Conservation (phyloP, 768 basidiomycete genomes). For the Leccinum olivaceopallidum region DNA sequence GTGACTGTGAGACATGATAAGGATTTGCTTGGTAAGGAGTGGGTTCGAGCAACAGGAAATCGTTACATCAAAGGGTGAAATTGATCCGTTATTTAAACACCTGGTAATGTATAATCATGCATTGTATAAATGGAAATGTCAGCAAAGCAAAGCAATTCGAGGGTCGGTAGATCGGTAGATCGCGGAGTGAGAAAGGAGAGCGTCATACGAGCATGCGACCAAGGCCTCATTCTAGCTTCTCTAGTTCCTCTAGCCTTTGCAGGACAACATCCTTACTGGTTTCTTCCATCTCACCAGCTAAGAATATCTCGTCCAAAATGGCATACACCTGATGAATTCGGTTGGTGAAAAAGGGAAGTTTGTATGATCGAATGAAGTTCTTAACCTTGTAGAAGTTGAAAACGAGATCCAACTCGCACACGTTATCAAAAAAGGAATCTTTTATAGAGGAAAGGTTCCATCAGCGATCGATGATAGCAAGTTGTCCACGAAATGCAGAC, state of each 20-base stretch:
- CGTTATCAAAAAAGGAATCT: conserved; percentile 99
- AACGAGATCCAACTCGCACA: conserved; percentile 96
- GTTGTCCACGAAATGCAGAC: conserved; percentile 24
- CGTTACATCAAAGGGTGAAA: background rate
- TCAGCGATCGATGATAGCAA: conserved; percentile 1
- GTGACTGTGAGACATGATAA: background rate
- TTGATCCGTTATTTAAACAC: conserved; percentile 1
- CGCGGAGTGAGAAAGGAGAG: conserved; percentile 6
- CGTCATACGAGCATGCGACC: conserved; percentile 11
- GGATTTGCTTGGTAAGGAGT: background rate
- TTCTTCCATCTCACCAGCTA: conserved; percentile 98
- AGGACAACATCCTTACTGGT: conserved; percentile 97
- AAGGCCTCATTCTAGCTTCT: conserved; percentile 76
- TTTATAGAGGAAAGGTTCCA: background rate
- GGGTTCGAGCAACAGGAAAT: background rate
- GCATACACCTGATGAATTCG: conserved; percentile 76
- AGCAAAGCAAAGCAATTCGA: conserved; percentile 13
- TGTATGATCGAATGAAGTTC: background rate
- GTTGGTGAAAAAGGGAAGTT: conserved; percentile 9
- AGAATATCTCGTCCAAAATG: conserved; percentile 96
- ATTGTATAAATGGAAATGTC: conserved; percentile 11
- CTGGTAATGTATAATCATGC: background rate
- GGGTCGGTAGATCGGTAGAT: conserved; percentile 7
- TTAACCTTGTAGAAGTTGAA: conserved; percentile 97
- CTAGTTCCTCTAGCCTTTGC: conserved; percentile 85